These are phyloP conservation scores for Amaranthus cruentus DNA, from an alignment of 148 eudicot genomes.

Conservation along the genomic window DNA sequence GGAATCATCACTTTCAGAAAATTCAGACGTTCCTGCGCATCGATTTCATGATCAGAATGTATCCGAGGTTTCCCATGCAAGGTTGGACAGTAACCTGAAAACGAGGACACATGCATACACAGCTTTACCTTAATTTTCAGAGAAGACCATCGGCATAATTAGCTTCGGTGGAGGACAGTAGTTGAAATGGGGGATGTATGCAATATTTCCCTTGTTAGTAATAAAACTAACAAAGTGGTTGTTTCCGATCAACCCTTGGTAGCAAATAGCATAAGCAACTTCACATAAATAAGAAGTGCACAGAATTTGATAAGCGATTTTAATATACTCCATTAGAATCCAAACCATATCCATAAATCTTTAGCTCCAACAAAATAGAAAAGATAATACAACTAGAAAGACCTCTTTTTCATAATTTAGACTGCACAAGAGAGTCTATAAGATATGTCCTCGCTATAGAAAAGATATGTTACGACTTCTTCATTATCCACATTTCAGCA, in stretches of 20 bases:
- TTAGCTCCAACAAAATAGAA: no score
- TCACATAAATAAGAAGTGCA: no score
- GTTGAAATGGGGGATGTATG: not conserved
- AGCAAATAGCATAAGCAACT: no score
- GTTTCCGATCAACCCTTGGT: no score
- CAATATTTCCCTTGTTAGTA: no score
- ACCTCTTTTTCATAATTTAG: not conserved
- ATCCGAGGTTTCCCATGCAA: not conserved
- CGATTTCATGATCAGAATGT: not conserved
- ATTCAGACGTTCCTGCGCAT: slow-evolving; percentile 16
- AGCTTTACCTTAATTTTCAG: not conserved
- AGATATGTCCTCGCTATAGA: not conserved
- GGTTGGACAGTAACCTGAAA: not conserved
- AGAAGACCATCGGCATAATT: not conserved
- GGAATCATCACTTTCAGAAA: not conserved
- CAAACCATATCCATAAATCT: no score
- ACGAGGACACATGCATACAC: not conserved
- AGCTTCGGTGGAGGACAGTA: slow-evolving; percentile 1
- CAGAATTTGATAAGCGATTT: no score
- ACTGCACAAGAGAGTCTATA: not conserved
- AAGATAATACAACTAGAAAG: not conserved
- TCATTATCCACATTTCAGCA: not conserved
- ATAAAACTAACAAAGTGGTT: no score
- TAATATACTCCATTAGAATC: no score
- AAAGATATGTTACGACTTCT: not conserved